Percentiles rank a stretch among this genome's conserved stretches.
These are phyloP conservation scores for Tetraselmis chui DNA, from an alignment of 139 green algal genomes.

Conservation along the genomic window DNA sequence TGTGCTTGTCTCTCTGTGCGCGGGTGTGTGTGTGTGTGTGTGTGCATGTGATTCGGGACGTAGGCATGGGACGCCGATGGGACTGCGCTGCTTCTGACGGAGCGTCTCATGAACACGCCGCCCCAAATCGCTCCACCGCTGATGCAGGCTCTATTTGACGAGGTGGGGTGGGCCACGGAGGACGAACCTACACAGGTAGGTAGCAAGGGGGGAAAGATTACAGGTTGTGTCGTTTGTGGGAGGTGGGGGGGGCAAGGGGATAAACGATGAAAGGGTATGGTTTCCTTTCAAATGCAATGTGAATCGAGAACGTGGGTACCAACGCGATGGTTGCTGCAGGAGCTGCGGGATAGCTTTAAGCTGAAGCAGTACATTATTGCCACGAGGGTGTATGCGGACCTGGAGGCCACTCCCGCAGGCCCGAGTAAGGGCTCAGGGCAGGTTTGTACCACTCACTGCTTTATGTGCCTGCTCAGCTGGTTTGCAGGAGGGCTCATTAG, in stretches of 20 bases:
- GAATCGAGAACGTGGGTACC: neutral
- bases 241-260: neutral
- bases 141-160: constrained; percentile 72
- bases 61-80: constrained; percentile 37
- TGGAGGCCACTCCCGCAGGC: constrained; percentile 7
- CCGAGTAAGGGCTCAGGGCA: neutral
- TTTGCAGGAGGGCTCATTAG: too few relatives aligned
- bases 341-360: constrained; percentile 38
- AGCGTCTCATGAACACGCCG: constrained; percentile 84
- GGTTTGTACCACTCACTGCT: neutral
- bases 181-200: constrained; percentile 44
- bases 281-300: too few relatives aligned
- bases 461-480: too few relatives aligned
- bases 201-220: too few relatives aligned
- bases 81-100: constrained; percentile 72
- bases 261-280: too few relatives aligned
- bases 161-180: constrained; percentile 51
- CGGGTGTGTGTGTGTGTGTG: too few relatives aligned
- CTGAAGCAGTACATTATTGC: constrained; percentile 59
- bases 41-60: too few relatives aligned
- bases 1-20: too few relatives aligned
- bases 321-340: constrained; percentile 21
- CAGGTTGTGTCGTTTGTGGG: constrained; percentile 3
- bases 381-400: constrained; percentile 55
- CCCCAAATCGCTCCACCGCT: constrained; percentile 73